Percentiles rank a stretch among this genome's conserved stretches.
These are phyloP conservation scores for Exsudoporus frostii DNA, from an alignment of 768 basidiomycete species.

Conservation along the genomic window DNA sequence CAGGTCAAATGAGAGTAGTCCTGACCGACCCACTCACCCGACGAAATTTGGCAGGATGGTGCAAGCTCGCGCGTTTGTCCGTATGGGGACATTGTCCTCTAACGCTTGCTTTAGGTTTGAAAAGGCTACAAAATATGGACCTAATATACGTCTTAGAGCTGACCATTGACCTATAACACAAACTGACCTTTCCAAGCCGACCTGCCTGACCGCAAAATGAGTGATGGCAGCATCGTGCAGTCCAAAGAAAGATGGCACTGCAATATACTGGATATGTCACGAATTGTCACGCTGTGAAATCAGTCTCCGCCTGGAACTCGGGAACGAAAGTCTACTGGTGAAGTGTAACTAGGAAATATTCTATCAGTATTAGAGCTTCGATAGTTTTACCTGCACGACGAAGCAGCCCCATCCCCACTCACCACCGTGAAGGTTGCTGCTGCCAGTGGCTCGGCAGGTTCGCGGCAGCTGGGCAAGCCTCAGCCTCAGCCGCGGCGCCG, in stretches of 20 bases:
- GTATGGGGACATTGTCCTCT: conserved; percentile 78
- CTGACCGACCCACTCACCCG: conserved; percentile 53
- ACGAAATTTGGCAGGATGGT: conserved; percentile 96
- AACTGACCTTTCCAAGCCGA: conserved; percentile 81
- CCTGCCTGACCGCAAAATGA: conserved; percentile 57
- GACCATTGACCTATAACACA: neutral
- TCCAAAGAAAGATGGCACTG: neutral
- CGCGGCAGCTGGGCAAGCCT: no score
- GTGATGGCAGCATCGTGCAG: conserved; percentile 57
- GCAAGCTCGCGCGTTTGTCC: conserved; percentile 83
- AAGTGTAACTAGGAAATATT: no score
- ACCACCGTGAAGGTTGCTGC: no score
- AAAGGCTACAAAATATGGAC: conserved; percentile 93
- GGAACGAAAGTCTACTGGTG: no score
- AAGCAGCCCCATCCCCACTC: no score
- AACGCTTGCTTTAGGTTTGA: conserved; percentile 81
- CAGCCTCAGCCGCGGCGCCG: no score
- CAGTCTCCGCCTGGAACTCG: no score
- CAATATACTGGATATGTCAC: neutral
- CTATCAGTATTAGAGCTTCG: no score
- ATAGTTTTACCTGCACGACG: no score
- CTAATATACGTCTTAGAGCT: conserved; percentile 37
- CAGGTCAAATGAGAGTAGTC: neutral
- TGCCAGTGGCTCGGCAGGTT: no score
- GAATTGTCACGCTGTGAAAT: no score